Conservation (phyloP, 2,329 filamentous ascomycete genomes). For the Exophiala alcalophila region DNA sequence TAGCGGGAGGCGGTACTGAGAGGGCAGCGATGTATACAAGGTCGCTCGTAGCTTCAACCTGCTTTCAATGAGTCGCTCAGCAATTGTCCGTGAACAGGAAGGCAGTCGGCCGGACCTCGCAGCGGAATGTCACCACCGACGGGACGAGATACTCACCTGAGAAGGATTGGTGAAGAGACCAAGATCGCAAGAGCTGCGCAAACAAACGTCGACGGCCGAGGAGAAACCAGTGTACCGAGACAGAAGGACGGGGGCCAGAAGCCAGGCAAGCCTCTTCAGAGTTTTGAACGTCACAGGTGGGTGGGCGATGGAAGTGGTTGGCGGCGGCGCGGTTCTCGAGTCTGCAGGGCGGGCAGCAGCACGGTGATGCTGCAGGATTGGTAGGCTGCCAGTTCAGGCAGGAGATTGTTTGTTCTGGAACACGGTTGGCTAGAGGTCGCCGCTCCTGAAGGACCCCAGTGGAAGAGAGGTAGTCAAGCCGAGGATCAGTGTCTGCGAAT, state of each 20-base stretch:
- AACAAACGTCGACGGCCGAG: conserved; percentile 11
- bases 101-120: no score
- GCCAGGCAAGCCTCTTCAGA: conserved; percentile 7
- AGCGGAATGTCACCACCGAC: not conserved
- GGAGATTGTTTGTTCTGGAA: conserved; percentile 19
- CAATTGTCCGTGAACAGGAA: no score
- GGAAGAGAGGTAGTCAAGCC: conserved; percentile 10
- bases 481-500: conserved; percentile 12
- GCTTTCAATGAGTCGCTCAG: no score
- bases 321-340: conserved; percentile 10
- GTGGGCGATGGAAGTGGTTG: conserved; percentile 20
- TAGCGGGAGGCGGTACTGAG: no score
- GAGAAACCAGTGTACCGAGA: conserved; percentile 10
- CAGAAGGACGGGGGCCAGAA: conserved; percentile 9
- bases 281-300: conserved; percentile 22
- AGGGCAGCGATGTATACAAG: no score
- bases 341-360: conserved; percentile 19
- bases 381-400: conserved; percentile 20
- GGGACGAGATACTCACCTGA: conserved; percentile 13
- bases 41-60: no score
- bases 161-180: conserved; percentile 3
- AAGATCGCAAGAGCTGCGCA: conserved; percentile 8
- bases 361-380: conserved; percentile 18
- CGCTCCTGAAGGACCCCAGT: conserved; percentile 12
- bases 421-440: conserved; percentile 15